Evolutionary conservation across 345 rosid genomes (phyloP), one percentile per base, ranked within the genome.

Genomic region (Theobroma cacao): DNA sequence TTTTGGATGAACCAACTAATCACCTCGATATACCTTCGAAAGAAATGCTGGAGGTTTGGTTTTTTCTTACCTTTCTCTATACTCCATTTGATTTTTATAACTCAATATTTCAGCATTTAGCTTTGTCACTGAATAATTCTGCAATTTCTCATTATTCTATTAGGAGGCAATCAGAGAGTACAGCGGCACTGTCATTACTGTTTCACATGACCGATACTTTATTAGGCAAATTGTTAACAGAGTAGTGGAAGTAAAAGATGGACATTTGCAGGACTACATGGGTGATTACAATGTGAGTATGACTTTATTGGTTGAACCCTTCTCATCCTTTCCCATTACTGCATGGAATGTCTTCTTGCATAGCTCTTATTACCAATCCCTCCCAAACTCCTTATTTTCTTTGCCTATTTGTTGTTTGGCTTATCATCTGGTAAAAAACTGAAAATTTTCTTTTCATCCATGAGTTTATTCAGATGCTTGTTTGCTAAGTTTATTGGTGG

Each of bases 1-100:
- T 95, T 78, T 72, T 95, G 85, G 98, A 95, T 41, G 98, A 95
- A 83, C 98, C 99, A 7, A 95, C 99, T 47, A 95, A 95, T 87
- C 99, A 93, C 82, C 83, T 95, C 78, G 99, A 93, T 86, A 95
- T 95, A 69, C 97, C 99, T 78, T 93, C 99, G 20, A 95, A 95
- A 83, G 99, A 93, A 79, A 95, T 95, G 99, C 98, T 95, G 10
- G 98, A 95, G 99, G 99, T 95, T 82, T 53, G 83, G n/a, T 33
- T 72, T 63, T 20, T 28, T 18, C 26, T 36, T 9, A 17, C 48
- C 7, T 70, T 48, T 75, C 50, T 77, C 1, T 34, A 26, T 24
- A 31, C 43, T 67, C 28, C 60, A 18, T 28, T 50, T 79, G 22
- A 1, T 17, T 52, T 61, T 33, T 5, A 26, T 40, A 52, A 22